Base-by-base conservation (phyloP, 768 basidiomycete species). In the Candolleomyces eurysporus region DNA sequence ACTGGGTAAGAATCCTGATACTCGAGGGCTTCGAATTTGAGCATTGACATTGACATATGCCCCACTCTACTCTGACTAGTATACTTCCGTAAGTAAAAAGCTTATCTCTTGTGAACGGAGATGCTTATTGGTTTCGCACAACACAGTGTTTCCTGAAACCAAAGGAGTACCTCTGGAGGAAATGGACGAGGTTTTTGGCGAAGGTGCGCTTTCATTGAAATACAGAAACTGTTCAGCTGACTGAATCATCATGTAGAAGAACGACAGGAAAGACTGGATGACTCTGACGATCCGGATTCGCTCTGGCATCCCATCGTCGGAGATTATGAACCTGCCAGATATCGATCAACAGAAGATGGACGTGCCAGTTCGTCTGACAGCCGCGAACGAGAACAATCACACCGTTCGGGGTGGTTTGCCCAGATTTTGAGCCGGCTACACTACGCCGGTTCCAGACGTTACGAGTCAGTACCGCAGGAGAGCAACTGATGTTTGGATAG, bases 101-200 rank as follows among this genome's bases (percentile, higher is more conserved):
- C 7, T 3, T 53, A 9, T 19, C 39, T 55, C 21, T 54, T 11
- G 26, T 50, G 5, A 13, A 54, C 5, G 31, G 13, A 13, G 61
- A 21, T 36, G n/a, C 42, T 48, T 54, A 55, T 53, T 67, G 52
- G 65, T 17, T 62, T 43, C 19, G 58, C 52, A 57, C 5, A 45
- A 42, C 50, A 21, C 61, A 92, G 91, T 92, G 65, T 92, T 92
- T 69, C 92, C 92, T 0, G 91, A 94, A 73, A 93, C 92, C 13
- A 94, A 85, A 75, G 91, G 92, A 2, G 85, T 94, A 6, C 89
- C 92, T 2, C 76, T 95, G 57, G 94, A 96, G 75, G 92, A 95
- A 71, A 92, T 96, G 88, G 94, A 95, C 68, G 85, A 82, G 26
- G 86, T 94, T 17, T 96, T 96, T 73, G 90, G 92, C 49, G 92